Conservation (phyloP, 2,329 filamentous ascomycete species). For the Amauroascus verrucosus region DNA sequence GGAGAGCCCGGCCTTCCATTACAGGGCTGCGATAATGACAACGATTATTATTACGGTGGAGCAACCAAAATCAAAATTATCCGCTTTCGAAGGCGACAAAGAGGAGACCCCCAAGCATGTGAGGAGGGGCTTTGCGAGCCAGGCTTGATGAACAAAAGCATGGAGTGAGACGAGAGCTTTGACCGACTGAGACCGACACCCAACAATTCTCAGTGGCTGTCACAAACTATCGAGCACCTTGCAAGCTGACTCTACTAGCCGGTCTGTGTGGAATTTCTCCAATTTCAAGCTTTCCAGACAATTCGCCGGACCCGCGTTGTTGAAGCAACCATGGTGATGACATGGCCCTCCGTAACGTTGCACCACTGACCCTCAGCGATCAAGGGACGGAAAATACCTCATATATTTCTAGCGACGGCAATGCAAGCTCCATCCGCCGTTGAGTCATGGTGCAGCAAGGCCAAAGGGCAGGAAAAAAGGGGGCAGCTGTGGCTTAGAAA, state of each 20-base stretch:
- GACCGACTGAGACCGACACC: background rate
- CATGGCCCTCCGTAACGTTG: slow-evolving; percentile 9
- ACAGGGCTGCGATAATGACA: slow-evolving; percentile 26
- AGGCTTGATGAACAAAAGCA: background rate
- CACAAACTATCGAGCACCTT: background rate
- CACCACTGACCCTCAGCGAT: slow-evolving; percentile 3
- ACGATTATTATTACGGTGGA: slow-evolving; percentile 13
- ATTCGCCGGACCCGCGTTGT: slow-evolving; percentile 1
- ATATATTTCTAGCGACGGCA: slow-evolving; percentile 1
- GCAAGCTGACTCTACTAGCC: background rate
- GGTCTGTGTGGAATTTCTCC: background rate
- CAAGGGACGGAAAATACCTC: slow-evolving; percentile 11
- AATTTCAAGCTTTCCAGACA: slow-evolving; percentile 1
- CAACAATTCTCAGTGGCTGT: background rate
- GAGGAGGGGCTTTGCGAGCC: background rate
- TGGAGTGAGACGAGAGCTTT: slow-evolving; percentile 2
- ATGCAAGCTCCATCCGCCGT: background rate
- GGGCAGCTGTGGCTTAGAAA: background rate
- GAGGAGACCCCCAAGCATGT: background rate
- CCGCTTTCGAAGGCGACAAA: slow-evolving; percentile 20
- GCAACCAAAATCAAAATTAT: slow-evolving; percentile 32
- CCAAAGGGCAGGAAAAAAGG: background rate
- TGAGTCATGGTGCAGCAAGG: background rate
- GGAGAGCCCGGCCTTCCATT: slow-evolving; percentile 28
- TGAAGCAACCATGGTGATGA: background rate